Conservation (phyloP, 441 rosid species). For the Mallotus japonicus region DNA sequence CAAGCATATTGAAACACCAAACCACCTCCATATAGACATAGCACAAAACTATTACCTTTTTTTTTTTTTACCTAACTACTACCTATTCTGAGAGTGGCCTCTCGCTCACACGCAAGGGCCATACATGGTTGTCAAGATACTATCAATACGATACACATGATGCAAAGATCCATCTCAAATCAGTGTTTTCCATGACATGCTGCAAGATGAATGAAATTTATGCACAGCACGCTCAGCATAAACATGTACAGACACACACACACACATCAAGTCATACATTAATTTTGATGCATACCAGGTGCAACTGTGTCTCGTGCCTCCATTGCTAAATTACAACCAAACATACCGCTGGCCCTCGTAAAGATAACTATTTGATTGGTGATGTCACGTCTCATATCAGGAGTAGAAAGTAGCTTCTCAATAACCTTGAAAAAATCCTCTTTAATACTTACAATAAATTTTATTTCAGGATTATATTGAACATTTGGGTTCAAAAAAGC, state of each 20-base stretch:
- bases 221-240: background rate
- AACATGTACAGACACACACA: background rate
- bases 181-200: background rate
- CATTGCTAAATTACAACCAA: constrained; percentile 75
- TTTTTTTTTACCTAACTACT: too few species aligned
- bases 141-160: background rate
- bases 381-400: constrained; percentile 76
- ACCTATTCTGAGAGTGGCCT: background rate
- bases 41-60: background rate
- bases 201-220: background rate
- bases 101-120: background rate
- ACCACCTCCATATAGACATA: background rate
- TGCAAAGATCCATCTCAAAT: background rate
- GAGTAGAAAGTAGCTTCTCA: constrained; percentile 81
- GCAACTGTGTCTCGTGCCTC: constrained; percentile 74
- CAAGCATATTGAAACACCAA: background rate
- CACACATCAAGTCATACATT: too few species aligned
- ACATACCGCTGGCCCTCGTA: constrained; percentile 75
- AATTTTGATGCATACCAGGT: constrained; percentile 46
- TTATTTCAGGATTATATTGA: constrained; percentile 78
- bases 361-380: constrained; percentile 70
- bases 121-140: background rate
- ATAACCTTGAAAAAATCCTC: constrained; percentile 79
- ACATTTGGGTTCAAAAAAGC: constrained; percentile 79
- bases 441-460: constrained; percentile 64